Percentiles rank a stretch among this genome's conserved stretches.
These are phyloP conservation scores for Epithele typhae DNA, from an alignment of 768 basidiomycete genomes.

Conservation along the genomic window DNA sequence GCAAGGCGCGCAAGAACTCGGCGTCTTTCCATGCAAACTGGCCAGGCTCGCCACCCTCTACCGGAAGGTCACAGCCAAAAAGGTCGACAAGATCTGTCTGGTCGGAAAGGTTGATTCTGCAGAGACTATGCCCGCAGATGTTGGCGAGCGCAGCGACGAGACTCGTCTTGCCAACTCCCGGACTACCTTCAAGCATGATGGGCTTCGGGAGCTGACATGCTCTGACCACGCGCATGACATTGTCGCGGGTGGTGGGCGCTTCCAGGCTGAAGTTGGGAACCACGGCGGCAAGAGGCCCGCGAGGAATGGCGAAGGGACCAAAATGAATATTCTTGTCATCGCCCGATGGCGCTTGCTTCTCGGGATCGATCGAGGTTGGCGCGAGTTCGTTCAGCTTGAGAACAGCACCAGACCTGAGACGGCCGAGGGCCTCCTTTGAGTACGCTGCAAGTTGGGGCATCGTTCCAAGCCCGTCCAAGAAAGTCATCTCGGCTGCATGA, in stretches of 20 bases:
- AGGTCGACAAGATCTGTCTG: slow-evolving; percentile 96
- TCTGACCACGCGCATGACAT: slow-evolving; percentile 83
- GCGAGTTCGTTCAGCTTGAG: slow-evolving; percentile 52
- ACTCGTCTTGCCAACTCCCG: slow-evolving; percentile 97
- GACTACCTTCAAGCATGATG: slow-evolving; percentile 93
- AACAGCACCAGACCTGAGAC: slow-evolving; percentile 57
- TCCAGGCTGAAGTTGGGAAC: slow-evolving; percentile 66
- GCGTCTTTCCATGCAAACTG: slow-evolving; percentile 98
- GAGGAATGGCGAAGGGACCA: slow-evolving; percentile 69
- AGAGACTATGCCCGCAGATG: slow-evolving; percentile 70
- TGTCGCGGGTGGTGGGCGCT: slow-evolving; percentile 85
- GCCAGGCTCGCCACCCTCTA: slow-evolving; percentile 85
- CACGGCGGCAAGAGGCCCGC: slow-evolving; percentile 41
- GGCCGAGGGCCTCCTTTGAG: slow-evolving; percentile 51
- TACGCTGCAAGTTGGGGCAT: slow-evolving; percentile 69
- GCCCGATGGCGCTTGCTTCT: slow-evolving; percentile 2
- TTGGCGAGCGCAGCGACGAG: slow-evolving; percentile 84
- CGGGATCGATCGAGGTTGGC: slow-evolving; percentile 31
- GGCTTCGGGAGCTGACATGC: slow-evolving; percentile 90
- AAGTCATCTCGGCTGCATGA: slow-evolving; percentile 90
- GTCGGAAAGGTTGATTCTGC: slow-evolving; percentile 95
- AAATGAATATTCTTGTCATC: slow-evolving; percentile 40
- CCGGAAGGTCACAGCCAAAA: slow-evolving; percentile 93
- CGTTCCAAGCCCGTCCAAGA: slow-evolving; percentile 84
- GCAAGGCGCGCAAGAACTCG: slow-evolving; percentile 88